Percentiles rank a stretch among this genome's conserved stretches.
These are phyloP conservation scores for Chrysochromulina tobinii DNA, from an alignment of 78 protist genomes.

Conservation along the genomic window DNA sequence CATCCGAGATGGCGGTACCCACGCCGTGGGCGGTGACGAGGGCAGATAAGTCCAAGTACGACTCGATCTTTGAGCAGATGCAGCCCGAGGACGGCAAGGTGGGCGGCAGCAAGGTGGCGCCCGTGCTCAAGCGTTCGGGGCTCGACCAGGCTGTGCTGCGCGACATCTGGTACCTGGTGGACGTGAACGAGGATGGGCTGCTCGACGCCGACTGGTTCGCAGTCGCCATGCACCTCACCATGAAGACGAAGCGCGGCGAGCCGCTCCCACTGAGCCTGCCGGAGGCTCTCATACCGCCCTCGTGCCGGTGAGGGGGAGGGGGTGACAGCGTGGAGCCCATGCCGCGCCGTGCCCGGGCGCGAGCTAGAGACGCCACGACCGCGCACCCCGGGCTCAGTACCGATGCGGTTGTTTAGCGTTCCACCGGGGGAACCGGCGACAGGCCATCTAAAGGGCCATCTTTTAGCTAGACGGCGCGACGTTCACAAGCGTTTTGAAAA, in stretches of 20 bases:
- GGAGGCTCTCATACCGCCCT: not conserved
- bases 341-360: too few relatives aligned
- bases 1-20: too few relatives aligned
- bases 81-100: not conserved
- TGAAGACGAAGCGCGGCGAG: not conserved
- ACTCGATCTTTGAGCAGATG: slow-evolving; percentile 21
- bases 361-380: too few relatives aligned
- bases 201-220: slow-evolving; percentile 67
- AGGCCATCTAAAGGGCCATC: too few relatives aligned
- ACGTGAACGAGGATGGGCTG: slow-evolving; percentile 44
- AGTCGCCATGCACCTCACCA: slow-evolving; percentile 59
- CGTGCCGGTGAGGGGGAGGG: too few relatives aligned
- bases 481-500: too few relatives aligned
- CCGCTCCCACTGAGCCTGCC: not conserved
- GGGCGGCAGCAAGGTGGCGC: not conserved
- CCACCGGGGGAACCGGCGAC: too few relatives aligned
- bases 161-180: slow-evolving; percentile 11
- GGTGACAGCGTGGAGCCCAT: too few relatives aligned
- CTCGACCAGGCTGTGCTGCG: not conserved
- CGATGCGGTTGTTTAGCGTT: too few relatives aligned
- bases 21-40: not conserved
- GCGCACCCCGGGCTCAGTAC: too few relatives aligned
- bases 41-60: slow-evolving; percentile 2
- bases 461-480: too few relatives aligned
- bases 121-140: not conserved